Evolutionary conservation across 345 rosid genomes (phyloP).

Genomic region (Dipteronia sinensis): DNA sequence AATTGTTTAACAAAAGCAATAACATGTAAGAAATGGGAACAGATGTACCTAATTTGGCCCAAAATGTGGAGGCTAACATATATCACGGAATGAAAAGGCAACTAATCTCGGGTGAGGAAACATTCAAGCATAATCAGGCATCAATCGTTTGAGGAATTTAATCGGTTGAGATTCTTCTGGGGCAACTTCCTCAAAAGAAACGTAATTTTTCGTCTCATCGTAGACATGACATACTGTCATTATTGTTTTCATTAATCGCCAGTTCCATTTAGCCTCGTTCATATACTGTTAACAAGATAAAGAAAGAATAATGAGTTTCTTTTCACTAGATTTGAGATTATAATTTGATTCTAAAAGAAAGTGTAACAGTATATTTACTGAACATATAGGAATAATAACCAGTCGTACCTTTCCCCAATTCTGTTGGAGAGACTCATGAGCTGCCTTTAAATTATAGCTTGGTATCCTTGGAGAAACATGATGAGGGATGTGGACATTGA

Average conservation of each 20-base stretch:
- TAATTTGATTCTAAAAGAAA: not conserved
- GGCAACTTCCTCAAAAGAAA: slow-evolving; percentile 68
- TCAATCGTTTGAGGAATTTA: slow-evolving; percentile 67
- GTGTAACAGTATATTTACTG: not conserved
- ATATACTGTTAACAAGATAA: slow-evolving; percentile 58
- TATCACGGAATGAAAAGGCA: slow-evolving; percentile 20
- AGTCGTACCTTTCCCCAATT: slow-evolving; percentile 89
- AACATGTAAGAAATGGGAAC: slow-evolving; percentile 12
- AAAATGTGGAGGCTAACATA: slow-evolving; percentile 19
- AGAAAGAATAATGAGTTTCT: not conserved
- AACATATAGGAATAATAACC: not conserved
- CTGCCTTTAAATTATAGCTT: slow-evolving; percentile 76
- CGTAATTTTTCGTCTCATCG: slow-evolving; percentile 62
- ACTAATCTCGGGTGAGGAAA: slow-evolving; percentile 14
- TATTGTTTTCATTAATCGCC: slow-evolving; percentile 95
- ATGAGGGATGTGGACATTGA: slow-evolving; percentile 86
- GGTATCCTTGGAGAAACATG: slow-evolving; percentile 84
- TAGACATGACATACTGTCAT: slow-evolving; percentile 90
- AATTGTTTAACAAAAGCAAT: not conserved
- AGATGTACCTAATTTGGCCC: slow-evolving; percentile 28
- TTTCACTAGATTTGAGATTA: not conserved
- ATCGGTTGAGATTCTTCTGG: slow-evolving; percentile 74
- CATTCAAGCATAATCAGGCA: slow-evolving; percentile 67
- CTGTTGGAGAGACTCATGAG: slow-evolving; percentile 75
- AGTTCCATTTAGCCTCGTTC: slow-evolving; percentile 83